Conservation (phyloP, 768 basidiomycete species). For the Bullera alba region DNA sequence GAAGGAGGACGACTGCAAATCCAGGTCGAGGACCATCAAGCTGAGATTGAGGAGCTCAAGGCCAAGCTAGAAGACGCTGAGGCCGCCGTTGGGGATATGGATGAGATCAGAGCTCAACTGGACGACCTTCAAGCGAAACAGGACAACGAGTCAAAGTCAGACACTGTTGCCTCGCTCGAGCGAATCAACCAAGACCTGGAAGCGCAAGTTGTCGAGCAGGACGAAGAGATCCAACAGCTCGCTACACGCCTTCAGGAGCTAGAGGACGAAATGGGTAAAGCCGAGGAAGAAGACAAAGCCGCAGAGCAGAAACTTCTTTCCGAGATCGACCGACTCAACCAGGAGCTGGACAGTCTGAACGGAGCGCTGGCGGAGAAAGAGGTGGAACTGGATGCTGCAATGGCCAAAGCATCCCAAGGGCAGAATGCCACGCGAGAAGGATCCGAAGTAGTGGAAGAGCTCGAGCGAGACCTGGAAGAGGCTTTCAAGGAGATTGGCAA, state of each 20-base stretch:
- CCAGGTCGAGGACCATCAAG: constrained; percentile 10
- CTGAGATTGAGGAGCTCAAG: constrained; percentile 8
- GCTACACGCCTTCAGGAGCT: constrained; percentile 7
- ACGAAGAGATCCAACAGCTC: constrained; percentile 18
- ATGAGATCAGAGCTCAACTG: constrained; percentile 8
- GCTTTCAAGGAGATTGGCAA: constrained; percentile 37
- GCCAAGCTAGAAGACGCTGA: neutral
- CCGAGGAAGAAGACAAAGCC: constrained; percentile 4
- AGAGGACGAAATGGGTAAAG: constrained; percentile 5
- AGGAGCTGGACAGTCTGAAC: constrained; percentile 13
- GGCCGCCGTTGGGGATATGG: neutral
- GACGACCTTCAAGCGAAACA: neutral
- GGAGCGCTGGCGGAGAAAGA: constrained; percentile 17
- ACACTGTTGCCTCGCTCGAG: constrained; percentile 4
- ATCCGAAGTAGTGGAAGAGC: constrained; percentile 15
- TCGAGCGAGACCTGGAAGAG: constrained; percentile 35
- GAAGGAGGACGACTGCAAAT: neutral
- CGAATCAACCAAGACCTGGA: constrained; percentile 7
- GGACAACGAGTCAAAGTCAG: neutral
- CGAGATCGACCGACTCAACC: constrained; percentile 7
- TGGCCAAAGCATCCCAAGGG: constrained; percentile 5
- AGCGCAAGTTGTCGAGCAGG: constrained; percentile 12
- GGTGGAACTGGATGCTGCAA: constrained; percentile 20
- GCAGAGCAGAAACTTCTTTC: neutral
- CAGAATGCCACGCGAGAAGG: neutral